Evolutionary conservation across 2,329 filamentous ascomycete genomes (phyloP), one percentile per base, ranked within the genome.

Genomic region (Aphanocladium album): DNA sequence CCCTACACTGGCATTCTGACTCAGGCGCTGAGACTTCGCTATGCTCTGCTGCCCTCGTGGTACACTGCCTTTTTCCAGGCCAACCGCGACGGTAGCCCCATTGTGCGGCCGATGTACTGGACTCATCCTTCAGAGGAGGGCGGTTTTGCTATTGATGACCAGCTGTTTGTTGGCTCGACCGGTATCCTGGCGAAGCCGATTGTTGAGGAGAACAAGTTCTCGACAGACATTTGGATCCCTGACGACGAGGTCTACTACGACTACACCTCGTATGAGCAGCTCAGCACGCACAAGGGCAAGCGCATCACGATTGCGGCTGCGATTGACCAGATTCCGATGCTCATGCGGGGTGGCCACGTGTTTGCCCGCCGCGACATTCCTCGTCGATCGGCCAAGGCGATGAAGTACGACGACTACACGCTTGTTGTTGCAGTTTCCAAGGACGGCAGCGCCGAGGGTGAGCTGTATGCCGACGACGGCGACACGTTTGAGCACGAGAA

Each of bases 31-130:
- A 89, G 93, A 37, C 83, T 99, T 46, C 86, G 95, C 55, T 99
- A 99, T 75, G 86, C 89, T 64, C 82, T 99, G 39, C 83, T 99
- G 45, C 95, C 95, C 30, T 86, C 90, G 1, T 98, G 93, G 93
- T 99, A 99, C 74, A 98, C 93, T 1, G 92, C 93, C 9, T 99
- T 99, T 81, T 91, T 93, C 71, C 87, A 96, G 69, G 91, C 95
- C 14, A 89, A 90, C 67, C 81, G 86, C 17, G 86, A 90, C 52
- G 93, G 93, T 45, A 89, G 87, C 60, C 95, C 95, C 0, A 93
- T 99, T 67, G 80, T 99, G 60, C 85, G 91, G 57, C 93, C 95
- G 11, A 92, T 98, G 77, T 96, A 93, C 77, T 98, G 93, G 78
- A 89, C 91, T 1, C 91, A 96, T 70, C 95, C 95, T 0, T 79